Base-by-base conservation (phyloP, 495 filamentous ascomycete genomes). In the Lindgomyces ingoldianus region DNA sequence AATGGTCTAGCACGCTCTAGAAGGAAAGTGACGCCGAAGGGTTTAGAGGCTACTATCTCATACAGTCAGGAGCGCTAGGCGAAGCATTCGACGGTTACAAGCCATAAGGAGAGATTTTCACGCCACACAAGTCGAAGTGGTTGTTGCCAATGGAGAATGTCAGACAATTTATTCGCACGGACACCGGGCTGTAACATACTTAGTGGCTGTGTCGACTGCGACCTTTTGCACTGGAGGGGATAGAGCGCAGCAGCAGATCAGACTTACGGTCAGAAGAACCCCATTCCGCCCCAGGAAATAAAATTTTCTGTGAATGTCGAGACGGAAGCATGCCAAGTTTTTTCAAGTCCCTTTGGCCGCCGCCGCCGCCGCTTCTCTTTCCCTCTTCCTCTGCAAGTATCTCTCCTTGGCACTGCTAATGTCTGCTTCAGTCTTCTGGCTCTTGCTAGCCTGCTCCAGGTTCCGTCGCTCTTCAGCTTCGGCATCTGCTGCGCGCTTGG, bases 341-440 rank as follows among this genome's bases (percentile, higher is more conserved):
- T 54, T 48, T 27, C 29, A 33, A 46, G 47, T 52, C 36, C 62
- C 62, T 21, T 29, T 59, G 12, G 56, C 64, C 6, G 64, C 65
- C 3, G 64, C 68, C 18, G 55, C 56, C 26, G 62, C 65, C 19
- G 67, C 66, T 49, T 63, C 68, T 29, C 61, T 65, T 89, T 90
- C n/a, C 64, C 78, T 83, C 79, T 96, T 96, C 74, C 93, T 80
- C 57, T 90, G 89, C 65, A 97, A 75, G 74, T 92, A 97, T 62
- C 93, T 81, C 80, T 96, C 93, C 74, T 85, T 89, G 6, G 93
- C 93, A 72, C 89, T 89, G 73, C 81, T 88, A 27, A 98, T 89
- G 68, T 98, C 94, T 21, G 80, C 79, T 60, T 88, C 84, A 4
- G 92, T 90, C 75, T 88, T 89, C 46, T 75, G 74, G 60, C 81